phyloP scores from a whole-genome alignment of 768 basidiomycete species.

The Termitomyces sp. region DNA sequence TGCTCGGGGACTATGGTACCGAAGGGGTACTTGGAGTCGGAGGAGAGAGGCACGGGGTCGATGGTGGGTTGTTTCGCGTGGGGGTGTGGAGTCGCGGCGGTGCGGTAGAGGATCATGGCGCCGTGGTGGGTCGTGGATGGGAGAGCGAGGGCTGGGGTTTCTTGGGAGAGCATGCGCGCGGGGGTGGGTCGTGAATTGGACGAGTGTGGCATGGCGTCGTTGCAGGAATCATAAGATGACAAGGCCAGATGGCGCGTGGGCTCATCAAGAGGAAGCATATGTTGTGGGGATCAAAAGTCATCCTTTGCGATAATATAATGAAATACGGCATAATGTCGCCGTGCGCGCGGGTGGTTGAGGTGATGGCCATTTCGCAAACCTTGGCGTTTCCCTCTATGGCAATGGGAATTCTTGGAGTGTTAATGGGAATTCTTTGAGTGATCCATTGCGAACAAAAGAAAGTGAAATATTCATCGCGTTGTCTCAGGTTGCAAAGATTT shows the following conservation, averaged over 20 bases:
- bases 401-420: not conserved
- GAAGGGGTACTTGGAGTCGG: slow-evolving; percentile 64
- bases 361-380: too few relatives aligned
- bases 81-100: slow-evolving; percentile 20
- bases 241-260: slow-evolving; percentile 10
- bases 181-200: too few relatives aligned
- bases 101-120: slow-evolving; percentile 31
- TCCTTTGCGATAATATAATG: slow-evolving; percentile 6
- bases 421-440: not conserved
- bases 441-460: not conserved
- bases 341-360: too few relatives aligned
- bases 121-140: slow-evolving; percentile 11
- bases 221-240: not conserved
- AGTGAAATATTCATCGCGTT: not conserved
- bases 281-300: too few relatives aligned
- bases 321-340: slow-evolving; percentile 12
- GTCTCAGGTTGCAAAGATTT: not conserved
- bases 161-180: slow-evolving; percentile 16
- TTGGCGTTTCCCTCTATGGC: too few relatives aligned
- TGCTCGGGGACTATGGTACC: slow-evolving; percentile 19
- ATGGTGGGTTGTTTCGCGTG: slow-evolving; percentile 22
- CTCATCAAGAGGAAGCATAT: slow-evolving; percentile 10
- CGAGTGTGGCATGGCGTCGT: not conserved
- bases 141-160: slow-evolving; percentile 13
- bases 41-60: slow-evolving; percentile 43